A percentile compares a stretch with the other conserved stretches of the same genome.
phyloP scores from a whole-genome alignment of 169 alveolate species.

The Plasmodium falciparum region DNA sequence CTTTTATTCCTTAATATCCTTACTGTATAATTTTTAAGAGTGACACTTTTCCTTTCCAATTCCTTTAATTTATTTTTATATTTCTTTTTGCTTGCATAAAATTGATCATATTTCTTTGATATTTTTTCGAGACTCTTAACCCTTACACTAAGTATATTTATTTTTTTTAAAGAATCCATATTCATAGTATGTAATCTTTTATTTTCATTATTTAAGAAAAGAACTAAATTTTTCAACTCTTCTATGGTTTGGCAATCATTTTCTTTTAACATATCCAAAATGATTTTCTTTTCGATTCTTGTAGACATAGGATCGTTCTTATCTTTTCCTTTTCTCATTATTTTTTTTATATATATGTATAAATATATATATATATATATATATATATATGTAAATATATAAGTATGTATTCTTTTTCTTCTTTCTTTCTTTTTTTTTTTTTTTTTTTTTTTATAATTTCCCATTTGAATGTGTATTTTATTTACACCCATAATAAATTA shows the following conservation, averaged over 20 bases:
- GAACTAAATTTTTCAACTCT: conserved; percentile 53
- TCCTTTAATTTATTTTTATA: conserved; percentile 28
- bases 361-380: no score
- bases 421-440: neutral
- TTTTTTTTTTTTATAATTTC: neutral
- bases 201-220: conserved; percentile 46
- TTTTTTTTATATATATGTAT: neutral
- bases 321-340: conserved; percentile 15
- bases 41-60: conserved; percentile 1
- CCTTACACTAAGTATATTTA: conserved; percentile 50
- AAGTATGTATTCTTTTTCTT: neutral
- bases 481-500: no score
- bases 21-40: conserved; percentile 45
- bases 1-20: neutral
- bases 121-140: conserved; percentile 35
- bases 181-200: conserved; percentile 62
- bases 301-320: neutral
- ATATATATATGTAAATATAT: no score
- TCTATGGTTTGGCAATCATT: conserved; percentile 67
- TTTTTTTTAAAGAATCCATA: conserved; percentile 41
- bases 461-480: neutral
- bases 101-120: conserved; percentile 41
- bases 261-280: conserved; percentile 52
- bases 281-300: conserved; percentile 30
- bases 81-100: conserved; percentile 19